Evolutionary conservation across 345 rosid genomes (phyloP).

Genomic region (Pistacia atlantica): DNA sequence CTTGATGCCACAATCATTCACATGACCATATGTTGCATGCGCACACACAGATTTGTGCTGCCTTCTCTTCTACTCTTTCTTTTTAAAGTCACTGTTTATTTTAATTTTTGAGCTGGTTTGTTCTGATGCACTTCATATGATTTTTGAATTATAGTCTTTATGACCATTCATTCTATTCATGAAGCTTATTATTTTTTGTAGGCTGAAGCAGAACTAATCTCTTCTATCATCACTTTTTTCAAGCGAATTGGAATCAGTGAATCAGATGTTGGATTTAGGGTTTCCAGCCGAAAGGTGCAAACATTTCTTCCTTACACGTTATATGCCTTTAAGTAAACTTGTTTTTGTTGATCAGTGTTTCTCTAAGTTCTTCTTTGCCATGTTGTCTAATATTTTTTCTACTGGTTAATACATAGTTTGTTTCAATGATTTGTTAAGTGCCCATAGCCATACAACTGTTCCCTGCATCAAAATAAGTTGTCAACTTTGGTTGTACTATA

Average conservation of each 20-base stretch:
- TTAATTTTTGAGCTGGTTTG: not conserved
- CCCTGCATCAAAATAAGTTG: not conserved
- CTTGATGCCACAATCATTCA: not conserved
- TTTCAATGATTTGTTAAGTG: not conserved
- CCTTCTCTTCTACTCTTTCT: not conserved
- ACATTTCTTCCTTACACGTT: slow-evolving; percentile 1
- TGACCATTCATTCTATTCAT: slow-evolving; percentile 1
- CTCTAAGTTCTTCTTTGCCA: slow-evolving; percentile 2
- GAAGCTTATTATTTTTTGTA: slow-evolving; percentile 24
- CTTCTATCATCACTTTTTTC: slow-evolving; percentile 80
- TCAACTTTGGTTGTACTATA: not conserved
- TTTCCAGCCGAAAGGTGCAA: slow-evolving; percentile 91
- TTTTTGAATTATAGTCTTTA: slow-evolving; percentile 4
- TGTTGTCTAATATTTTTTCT: not conserved
- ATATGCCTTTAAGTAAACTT: not conserved
- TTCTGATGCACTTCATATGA: not conserved
- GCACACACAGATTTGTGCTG: not conserved
- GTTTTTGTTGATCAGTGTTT: not conserved
- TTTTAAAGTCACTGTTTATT: not conserved
- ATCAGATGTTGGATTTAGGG: slow-evolving; percentile 86
- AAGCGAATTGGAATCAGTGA: slow-evolving; percentile 80
- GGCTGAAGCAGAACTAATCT: slow-evolving; percentile 97
- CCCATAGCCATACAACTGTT: not conserved
- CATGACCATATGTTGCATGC: too few relatives aligned
- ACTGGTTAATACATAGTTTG: not conserved